These are phyloP conservation scores for Passalora sequoiae DNA, from an alignment of 2,329 filamentous ascomycete genomes.

Conservation along the genomic window DNA sequence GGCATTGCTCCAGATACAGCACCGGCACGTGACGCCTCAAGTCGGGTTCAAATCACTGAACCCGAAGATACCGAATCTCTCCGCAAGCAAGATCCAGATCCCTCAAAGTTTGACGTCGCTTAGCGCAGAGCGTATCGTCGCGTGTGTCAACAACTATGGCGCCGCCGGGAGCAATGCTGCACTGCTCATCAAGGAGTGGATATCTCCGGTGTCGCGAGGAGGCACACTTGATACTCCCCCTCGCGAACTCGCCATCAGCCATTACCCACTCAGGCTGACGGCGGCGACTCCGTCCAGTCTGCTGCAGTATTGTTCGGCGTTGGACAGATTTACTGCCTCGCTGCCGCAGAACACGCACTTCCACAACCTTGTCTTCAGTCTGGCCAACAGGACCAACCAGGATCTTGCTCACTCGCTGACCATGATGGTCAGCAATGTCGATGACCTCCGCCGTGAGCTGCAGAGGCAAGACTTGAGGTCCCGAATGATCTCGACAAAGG, in stretches of 20 bases:
- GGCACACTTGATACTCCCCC: too few species aligned
- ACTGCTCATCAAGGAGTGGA: too few species aligned
- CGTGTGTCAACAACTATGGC: conserved; percentile 36
- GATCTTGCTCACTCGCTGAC: not conserved
- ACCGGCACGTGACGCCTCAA: conserved; percentile 31
- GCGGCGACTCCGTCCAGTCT: too few species aligned
- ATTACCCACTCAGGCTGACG: too few species aligned
- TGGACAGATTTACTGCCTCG: too few species aligned
- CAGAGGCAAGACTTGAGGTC: not conserved
- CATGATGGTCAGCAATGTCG: not conserved
- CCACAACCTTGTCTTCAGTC: not conserved
- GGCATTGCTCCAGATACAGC: conserved; percentile 33
- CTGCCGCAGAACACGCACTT: too few species aligned
- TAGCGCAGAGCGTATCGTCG: conserved; percentile 1
- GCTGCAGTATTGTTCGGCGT: too few species aligned
- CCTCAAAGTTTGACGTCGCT: conserved; percentile 6
- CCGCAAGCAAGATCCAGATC: conserved; percentile 2
- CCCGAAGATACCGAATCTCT: conserved; percentile 7
- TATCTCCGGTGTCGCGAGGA: too few species aligned
- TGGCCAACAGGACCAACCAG: not conserved
- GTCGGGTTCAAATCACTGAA: conserved; percentile 11
- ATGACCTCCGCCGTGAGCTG: not conserved
- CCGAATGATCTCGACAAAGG: too few species aligned
- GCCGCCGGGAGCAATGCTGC: conserved; percentile 36
- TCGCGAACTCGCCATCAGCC: too few species aligned